Percentiles rank a stretch among this genome's conserved stretches.
These are phyloP conservation scores for Lichtheimia hyalospora DNA, from an alignment of 371 early-diverging fungal species.

Conservation along the genomic window DNA sequence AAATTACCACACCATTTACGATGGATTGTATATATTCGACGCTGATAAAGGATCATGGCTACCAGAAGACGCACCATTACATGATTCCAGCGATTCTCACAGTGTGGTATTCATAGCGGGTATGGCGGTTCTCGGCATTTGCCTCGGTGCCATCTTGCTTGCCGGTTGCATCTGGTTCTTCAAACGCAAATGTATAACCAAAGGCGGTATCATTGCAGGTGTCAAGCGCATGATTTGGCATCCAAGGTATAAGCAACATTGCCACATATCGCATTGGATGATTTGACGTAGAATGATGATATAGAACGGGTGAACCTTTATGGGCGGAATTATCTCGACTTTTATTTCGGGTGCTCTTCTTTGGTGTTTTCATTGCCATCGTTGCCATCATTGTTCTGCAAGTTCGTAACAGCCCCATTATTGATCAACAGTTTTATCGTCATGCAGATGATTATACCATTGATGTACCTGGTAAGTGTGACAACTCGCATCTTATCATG, in stretches of 20 bases:
- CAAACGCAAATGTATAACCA: too few species aligned
- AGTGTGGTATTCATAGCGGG: too few species aligned
- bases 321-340: conserved; percentile 35
- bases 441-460: conserved; percentile 15
- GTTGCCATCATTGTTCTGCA: conserved; percentile 24
- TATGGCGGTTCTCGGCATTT: too few species aligned
- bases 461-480: conserved; percentile 27
- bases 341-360: conserved; percentile 18
- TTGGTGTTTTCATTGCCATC: conserved; percentile 16
- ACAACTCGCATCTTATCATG: neutral
- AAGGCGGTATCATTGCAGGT: neutral
- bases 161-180: neutral
- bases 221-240: conserved; percentile 21
- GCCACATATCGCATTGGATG: neutral
- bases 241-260: conserved; percentile 20
- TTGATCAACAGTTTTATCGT: conserved; percentile 27
- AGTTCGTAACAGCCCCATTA: conserved; percentile 32
- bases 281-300: neutral
- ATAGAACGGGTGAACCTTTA: conserved; percentile 34
- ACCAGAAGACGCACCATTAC: neutral
- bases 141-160: too few species aligned
- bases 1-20: conserved; percentile 33
- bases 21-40: conserved; percentile 33
- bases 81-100: too few species aligned
- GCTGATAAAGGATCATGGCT: conserved; percentile 16